Conservation (phyloP, 768 basidiomycete species). For the Leccinum uliginosum region DNA sequence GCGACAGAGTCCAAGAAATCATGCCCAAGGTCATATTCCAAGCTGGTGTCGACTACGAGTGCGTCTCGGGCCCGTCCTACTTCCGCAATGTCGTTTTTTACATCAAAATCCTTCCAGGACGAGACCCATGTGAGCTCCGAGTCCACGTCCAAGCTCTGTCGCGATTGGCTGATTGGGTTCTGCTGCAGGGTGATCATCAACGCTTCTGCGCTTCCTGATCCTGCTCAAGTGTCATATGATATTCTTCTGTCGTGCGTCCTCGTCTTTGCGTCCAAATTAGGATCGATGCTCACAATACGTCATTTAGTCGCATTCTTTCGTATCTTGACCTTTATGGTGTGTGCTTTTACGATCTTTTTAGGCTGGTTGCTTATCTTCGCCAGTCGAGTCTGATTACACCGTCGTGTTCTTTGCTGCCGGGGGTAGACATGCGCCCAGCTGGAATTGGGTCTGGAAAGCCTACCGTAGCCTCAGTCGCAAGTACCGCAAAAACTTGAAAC, state of each 20-base stretch:
- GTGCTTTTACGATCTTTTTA: conserved; percentile 10
- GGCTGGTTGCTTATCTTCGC: not conserved
- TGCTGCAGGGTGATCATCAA: conserved; percentile 72
- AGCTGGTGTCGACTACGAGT: conserved; percentile 90
- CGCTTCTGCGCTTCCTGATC: conserved; percentile 81
- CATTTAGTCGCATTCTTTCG: conserved; percentile 62
- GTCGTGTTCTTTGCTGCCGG: conserved; percentile 86
- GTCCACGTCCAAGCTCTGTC: not conserved
- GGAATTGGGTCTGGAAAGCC: conserved; percentile 92
- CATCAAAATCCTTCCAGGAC: conserved; percentile 47
- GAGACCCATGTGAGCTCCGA: conserved; percentile 68
- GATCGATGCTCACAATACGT: conserved; percentile 4
- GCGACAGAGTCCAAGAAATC: conserved; percentile 55
- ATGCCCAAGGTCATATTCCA: conserved; percentile 77
- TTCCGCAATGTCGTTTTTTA: conserved; percentile 10
- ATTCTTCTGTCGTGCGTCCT: conserved; percentile 60
- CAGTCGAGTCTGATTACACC: conserved; percentile 87
- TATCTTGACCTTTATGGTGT: conserved; percentile 80
- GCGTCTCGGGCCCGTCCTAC: conserved; percentile 27
- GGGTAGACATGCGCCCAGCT: conserved; percentile 64
- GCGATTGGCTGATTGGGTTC: conserved; percentile 7
- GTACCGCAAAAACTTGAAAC: conserved; percentile 86
- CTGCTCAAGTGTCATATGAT: conserved; percentile 72
- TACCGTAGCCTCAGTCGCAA: conserved; percentile 77
- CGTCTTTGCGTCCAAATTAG: conserved; percentile 7